Percentiles rank a stretch among this genome's conserved stretches.
Conservation (phyloP, 176 grass and related monocot genomes). For the Eleusine coracana region DNA sequence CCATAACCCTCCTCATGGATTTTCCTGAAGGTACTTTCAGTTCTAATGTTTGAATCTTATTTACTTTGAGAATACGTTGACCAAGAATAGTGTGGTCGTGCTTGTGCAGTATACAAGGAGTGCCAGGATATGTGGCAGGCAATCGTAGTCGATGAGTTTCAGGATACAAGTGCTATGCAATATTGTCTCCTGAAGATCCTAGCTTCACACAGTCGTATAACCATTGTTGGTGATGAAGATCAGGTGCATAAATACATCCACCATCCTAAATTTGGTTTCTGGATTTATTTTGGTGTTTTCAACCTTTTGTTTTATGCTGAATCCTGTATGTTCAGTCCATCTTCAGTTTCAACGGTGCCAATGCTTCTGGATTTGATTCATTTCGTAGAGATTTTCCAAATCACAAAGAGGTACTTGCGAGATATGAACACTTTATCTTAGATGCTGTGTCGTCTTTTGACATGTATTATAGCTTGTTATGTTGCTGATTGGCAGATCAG, state of each 20-base stretch:
- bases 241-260: slow-evolving; percentile 59
- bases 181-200: slow-evolving; percentile 81
- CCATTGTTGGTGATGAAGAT: slow-evolving; percentile 96
- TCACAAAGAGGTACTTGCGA: slow-evolving; percentile 71
- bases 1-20: slow-evolving; percentile 73
- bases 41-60: slow-evolving; percentile 17
- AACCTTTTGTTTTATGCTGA: slow-evolving; percentile 24
- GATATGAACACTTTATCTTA: background rate
- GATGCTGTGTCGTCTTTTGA: slow-evolving; percentile 8
- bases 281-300: slow-evolving; percentile 21
- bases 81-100: slow-evolving; percentile 20
- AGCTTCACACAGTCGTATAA: slow-evolving; percentile 85
- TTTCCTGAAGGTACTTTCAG: slow-evolving; percentile 78
- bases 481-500: slow-evolving; percentile 68
- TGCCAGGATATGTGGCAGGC: slow-evolving; percentile 83
- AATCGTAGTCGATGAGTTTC: slow-evolving; percentile 96
- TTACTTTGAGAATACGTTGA: slow-evolving; percentile 19
- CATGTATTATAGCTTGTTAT: slow-evolving; percentile 32
- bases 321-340: slow-evolving; percentile 75
- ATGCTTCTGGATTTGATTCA: slow-evolving; percentile 93
- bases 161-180: slow-evolving; percentile 98
- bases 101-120: slow-evolving; percentile 70
- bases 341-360: slow-evolving; percentile 98
- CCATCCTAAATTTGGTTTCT: slow-evolving; percentile 34
- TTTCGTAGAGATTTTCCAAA: slow-evolving; percentile 89